Conservation (phyloP, 768 basidiomycete genomes). For the Psilocybe cyanescens region DNA sequence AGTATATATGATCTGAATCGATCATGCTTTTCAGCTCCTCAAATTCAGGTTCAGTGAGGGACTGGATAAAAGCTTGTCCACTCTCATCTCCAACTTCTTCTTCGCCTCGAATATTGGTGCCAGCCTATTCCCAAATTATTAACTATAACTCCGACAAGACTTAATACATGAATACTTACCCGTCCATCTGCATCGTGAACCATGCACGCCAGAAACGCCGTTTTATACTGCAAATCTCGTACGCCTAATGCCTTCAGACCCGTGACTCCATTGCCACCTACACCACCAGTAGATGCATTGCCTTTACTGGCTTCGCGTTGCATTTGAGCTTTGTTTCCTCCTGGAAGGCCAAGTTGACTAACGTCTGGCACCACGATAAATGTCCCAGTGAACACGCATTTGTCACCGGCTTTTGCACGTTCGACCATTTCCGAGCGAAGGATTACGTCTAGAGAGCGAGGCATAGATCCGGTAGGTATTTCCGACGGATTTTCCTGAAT, state of each 20-base stretch:
- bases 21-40: slow-evolving; percentile 96
- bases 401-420: slow-evolving; percentile 98
- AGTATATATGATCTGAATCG: slow-evolving; percentile 92
- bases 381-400: slow-evolving; percentile 96
- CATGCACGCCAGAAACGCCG: slow-evolving; percentile 98
- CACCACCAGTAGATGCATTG: slow-evolving; percentile 62
- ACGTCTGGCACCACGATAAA: slow-evolving; percentile 99
- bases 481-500: slow-evolving; percentile 99
- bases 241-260: slow-evolving; percentile 95
- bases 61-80: slow-evolving; percentile 83
- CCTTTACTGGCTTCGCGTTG: slow-evolving; percentile 82
- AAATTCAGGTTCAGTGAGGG: slow-evolving; percentile 91
- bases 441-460: slow-evolving; percentile 94
- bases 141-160: slow-evolving; percentile 2
- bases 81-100: slow-evolving; percentile 78
- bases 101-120: slow-evolving; percentile 90
- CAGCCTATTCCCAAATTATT: slow-evolving; percentile 49
- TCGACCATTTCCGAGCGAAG: slow-evolving; percentile 95
- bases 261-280: slow-evolving; percentile 83
- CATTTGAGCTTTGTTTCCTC: slow-evolving; percentile 89
- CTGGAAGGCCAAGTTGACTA: slow-evolving; percentile 92
- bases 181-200: slow-evolving; percentile 89
- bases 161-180: slow-evolving; percentile 50
- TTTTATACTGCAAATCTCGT: slow-evolving; percentile 96
- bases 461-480: slow-evolving; percentile 99